Conservation (phyloP, 83 land plant genomes). For the Thuja plicata region DNA sequence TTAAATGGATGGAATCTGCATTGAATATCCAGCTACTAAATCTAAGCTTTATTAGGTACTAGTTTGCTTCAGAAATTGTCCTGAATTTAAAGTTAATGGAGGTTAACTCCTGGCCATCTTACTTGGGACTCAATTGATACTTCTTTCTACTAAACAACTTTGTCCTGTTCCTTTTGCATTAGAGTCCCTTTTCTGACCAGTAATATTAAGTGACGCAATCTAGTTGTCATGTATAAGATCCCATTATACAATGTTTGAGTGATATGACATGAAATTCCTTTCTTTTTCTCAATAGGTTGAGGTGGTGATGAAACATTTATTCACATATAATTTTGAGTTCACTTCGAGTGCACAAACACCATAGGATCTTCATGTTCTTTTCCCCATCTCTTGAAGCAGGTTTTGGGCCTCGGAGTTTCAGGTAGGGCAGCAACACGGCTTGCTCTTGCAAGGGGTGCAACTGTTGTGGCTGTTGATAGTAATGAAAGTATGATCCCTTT, state of each 20-base stretch:
- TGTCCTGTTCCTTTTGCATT: not conserved
- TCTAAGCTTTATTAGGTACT: not conserved
- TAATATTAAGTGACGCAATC: not conserved
- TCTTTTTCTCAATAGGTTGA: not conserved
- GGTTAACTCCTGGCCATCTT: not conserved
- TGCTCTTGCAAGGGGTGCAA: slow-evolving; percentile 71
- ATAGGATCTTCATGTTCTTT: not conserved
- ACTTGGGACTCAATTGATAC: not conserved
- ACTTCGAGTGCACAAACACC: not conserved
- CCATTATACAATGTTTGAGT: not conserved
- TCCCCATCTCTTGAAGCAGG: slow-evolving; percentile 27
- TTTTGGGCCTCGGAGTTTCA: slow-evolving; percentile 70
- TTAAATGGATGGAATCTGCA: not conserved
- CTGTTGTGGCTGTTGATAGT: slow-evolving; percentile 63
- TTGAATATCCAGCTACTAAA: not conserved
- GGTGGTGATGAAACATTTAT: not conserved
- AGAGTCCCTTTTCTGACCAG: not conserved
- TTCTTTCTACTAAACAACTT: not conserved
- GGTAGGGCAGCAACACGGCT: slow-evolving; percentile 70
- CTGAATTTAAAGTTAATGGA: not conserved
- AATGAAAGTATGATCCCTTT: slow-evolving; percentile 40
- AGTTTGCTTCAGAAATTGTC: not conserved
- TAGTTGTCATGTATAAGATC: not conserved
- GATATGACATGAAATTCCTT: not conserved
- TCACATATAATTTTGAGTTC: not conserved